Base-by-base conservation (phyloP, 805 yeast genomes). In the Kuraishia cidri region DNA sequence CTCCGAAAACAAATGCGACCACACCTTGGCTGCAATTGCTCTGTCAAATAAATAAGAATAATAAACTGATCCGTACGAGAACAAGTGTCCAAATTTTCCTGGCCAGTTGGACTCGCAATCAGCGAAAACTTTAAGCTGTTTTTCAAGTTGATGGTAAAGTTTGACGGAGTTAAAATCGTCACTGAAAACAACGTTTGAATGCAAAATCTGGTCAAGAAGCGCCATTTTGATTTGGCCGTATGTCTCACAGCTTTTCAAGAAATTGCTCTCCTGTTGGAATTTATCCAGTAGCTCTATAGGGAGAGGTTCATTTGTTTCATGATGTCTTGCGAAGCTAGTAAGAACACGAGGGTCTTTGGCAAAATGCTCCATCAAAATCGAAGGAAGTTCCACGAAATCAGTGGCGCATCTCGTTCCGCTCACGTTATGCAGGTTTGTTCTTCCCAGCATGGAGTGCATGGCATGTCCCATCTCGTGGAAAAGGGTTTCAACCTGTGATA, bases 381-480 rank as follows among this genome's bases (percentile, higher is more conserved):
- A 86, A 2, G 98, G 98, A 28, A 92, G 60, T 54, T 92, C 98
- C 12, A 92, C 98, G 59, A 92, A 92, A 54, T 92, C 98, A 0
- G 97, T 85, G 4, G 85, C 82, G 52, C 97, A 90, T 37, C 98
- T 68, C 0, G 98, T 92, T 3, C 98, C 98, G 22, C 94, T 79
- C 6, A 90, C 80, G 52, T 87, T 92, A 52, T 92, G 98, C 33
- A 90, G 59, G 27, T 79, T 67, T 0, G 98, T 92, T 40, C 90
- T 69, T 0, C 97, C 98, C 14, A 92, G 60, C 95, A 92, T 90
- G 3, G 97, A 85, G 54, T 92, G 98, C 74, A 92, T 82, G 1
- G 97, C 97, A 56, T 92, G 98, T 1, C 98, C 98, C 95, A 92
- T 87, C 57, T 92, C 98, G 56, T 92, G 98, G 61, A 92, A 92